Percentiles rank a stretch among this genome's conserved stretches.
phyloP scores from a whole-genome alignment of 345 rosid genomes.

The Erysimum cheiranthoides region DNA sequence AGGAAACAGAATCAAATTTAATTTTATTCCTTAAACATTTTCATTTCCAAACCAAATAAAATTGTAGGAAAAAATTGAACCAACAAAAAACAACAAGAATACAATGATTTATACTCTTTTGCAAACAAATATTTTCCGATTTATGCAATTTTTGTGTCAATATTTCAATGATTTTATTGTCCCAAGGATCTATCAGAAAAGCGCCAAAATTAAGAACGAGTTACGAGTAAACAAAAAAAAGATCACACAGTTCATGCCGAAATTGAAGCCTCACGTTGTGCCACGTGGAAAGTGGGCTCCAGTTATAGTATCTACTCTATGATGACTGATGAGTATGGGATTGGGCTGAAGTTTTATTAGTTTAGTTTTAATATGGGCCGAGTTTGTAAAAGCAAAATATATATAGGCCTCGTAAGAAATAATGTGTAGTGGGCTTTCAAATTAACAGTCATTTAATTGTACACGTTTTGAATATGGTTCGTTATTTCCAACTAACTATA shows the following conservation, averaged over 20 bases:
- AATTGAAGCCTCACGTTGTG: conserved; percentile 13
- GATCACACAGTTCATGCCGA: conserved; percentile 26
- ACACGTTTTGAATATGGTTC: conserved; percentile 37
- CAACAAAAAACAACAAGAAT: too few relatives aligned
- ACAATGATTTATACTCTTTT: too few relatives aligned
- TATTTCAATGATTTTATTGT: not conserved
- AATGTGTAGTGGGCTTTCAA: not conserved
- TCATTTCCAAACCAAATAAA: not conserved
- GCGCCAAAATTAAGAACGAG: conserved; percentile 27
- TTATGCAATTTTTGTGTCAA: not conserved
- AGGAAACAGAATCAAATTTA: not conserved
- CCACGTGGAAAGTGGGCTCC: conserved; percentile 42
- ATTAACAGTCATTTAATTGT: not conserved
- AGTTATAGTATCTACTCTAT: not conserved
- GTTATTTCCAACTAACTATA: conserved; percentile 11
- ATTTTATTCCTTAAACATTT: not conserved
- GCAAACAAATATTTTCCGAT: not conserved
- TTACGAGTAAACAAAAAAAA: conserved; percentile 10
- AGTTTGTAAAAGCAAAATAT: not conserved
- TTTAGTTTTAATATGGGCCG: not conserved
- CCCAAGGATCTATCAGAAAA: conserved; percentile 29
- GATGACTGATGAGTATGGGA: not conserved
- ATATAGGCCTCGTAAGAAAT: not conserved
- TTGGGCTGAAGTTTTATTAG: conserved; percentile 1
- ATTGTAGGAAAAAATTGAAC: not conserved